These are phyloP conservation scores for Tylopilus rubrobrunneus DNA, from an alignment of 768 basidiomycete species.

Conservation along the genomic window DNA sequence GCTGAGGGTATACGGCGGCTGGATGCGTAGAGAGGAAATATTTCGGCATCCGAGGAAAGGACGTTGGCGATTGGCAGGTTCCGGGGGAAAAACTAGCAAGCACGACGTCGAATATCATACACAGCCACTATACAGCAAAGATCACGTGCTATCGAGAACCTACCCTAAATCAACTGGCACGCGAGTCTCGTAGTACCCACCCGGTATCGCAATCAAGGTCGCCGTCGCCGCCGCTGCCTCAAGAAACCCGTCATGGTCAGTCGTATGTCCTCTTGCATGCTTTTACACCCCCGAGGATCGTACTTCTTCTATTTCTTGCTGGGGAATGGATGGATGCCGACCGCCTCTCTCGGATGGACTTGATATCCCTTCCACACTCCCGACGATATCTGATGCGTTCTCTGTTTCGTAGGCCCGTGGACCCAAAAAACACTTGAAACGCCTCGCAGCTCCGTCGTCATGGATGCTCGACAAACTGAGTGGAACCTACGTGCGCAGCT, in stretches of 20 bases:
- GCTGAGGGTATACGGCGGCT: constrained; percentile 13
- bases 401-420: constrained; percentile 72
- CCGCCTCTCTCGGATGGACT: constrained; percentile 16
- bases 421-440: constrained; percentile 99
- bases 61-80: not conserved
- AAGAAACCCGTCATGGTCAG: constrained; percentile 34
- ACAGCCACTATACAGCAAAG: constrained; percentile 9
- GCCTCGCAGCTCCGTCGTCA: constrained; percentile 93
- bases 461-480: constrained; percentile 99
- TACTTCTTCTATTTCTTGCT: not conserved
- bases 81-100: not conserved
- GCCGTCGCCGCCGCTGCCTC: constrained; percentile 19
- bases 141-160: constrained; percentile 24
- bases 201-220: constrained; percentile 22
- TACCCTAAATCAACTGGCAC: constrained; percentile 23
- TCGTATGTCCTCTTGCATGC: constrained; percentile 7
- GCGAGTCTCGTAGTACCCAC: not conserved
- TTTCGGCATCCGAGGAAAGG: constrained; percentile 21
- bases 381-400: constrained; percentile 13
- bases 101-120: not conserved
- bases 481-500: constrained; percentile 78
- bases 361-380: not conserved
- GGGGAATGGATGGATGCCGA: constrained; percentile 27
- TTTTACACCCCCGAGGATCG: not conserved
- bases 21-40: constrained; percentile 1